Evolutionary conservation across 352 stramenopile species (phyloP).

Genomic region (Pythium biforme): DNA sequence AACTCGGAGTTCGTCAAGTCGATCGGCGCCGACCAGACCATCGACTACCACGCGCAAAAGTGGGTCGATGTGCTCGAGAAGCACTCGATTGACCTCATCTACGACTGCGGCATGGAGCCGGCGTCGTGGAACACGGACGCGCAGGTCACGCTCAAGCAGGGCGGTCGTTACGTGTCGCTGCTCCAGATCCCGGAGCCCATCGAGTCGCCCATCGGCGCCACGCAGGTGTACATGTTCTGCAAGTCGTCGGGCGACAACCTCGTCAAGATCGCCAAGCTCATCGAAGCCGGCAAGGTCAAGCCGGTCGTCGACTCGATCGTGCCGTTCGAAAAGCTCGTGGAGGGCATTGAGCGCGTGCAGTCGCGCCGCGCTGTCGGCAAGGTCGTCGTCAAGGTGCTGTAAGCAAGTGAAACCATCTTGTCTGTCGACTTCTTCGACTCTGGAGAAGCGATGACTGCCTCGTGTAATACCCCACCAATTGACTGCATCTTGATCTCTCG

Average conservation of each 20-base stretch:
- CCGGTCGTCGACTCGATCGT: slow-evolving; percentile 42
- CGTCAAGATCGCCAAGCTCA: slow-evolving; percentile 35
- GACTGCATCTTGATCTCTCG: not conserved
- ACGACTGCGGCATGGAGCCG: slow-evolving; percentile 31
- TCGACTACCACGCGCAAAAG: slow-evolving; percentile 47
- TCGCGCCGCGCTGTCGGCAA: slow-evolving; percentile 38
- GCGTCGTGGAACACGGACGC: slow-evolving; percentile 36
- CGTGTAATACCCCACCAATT: not conserved
- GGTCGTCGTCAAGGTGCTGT: slow-evolving; percentile 26
- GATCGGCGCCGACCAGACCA: slow-evolving; percentile 37
- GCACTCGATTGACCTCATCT: slow-evolving; percentile 29
- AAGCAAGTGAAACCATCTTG: not conserved
- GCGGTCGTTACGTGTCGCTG: slow-evolving; percentile 42
- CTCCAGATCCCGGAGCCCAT: slow-evolving; percentile 33
- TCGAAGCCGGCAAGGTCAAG: slow-evolving; percentile 44
- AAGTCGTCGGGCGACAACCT: slow-evolving; percentile 32
- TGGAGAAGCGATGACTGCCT: not conserved
- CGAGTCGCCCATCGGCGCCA: slow-evolving; percentile 21
- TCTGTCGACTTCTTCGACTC: not conserved
- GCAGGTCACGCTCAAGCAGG: slow-evolving; percentile 37
- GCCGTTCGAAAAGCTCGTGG: slow-evolving; percentile 44
- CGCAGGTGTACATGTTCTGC: slow-evolving; percentile 20
- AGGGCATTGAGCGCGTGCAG: slow-evolving; percentile 48
- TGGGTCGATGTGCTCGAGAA: slow-evolving; percentile 34
- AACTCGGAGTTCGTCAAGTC: slow-evolving; percentile 40